phyloP scores from a whole-genome alignment of 2,329 filamentous ascomycete species.

The Nigrograna mackinnonii region DNA sequence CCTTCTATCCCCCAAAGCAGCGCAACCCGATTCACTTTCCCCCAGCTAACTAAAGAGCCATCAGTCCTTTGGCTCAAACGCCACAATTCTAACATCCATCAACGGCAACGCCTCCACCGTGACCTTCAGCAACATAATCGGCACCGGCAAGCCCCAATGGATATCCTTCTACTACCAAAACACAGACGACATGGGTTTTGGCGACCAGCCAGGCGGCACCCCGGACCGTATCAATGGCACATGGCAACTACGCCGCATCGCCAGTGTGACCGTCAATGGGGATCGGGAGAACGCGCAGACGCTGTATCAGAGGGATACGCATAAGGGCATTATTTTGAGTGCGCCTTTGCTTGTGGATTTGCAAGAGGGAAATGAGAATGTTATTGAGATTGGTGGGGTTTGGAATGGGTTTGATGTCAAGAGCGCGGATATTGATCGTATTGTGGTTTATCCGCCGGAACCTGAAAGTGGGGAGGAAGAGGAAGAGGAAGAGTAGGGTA shows the following conservation, averaged over 20 bases:
- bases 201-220: conserved; percentile 55
- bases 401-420: conserved; percentile 60
- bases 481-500: no score
- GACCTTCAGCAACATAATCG: conserved; percentile 54
- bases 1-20: no score
- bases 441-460: conserved; percentile 64
- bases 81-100: conserved; percentile 56
- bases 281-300: conserved; percentile 53
- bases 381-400: conserved; percentile 61
- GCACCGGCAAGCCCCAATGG: conserved; percentile 58
- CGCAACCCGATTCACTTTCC: no score
- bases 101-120: conserved; percentile 60
- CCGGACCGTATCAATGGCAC: conserved; percentile 63
- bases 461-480: conserved; percentile 12
- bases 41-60: conserved; percentile 4
- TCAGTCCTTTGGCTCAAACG: conserved; percentile 51
- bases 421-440: conserved; percentile 62
- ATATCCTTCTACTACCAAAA: conserved; percentile 64
- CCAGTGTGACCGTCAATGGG: conserved; percentile 63
- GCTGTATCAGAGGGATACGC: conserved; percentile 58
- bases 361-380: conserved; percentile 60
- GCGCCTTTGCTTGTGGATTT: conserved; percentile 60
- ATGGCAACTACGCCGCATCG: conserved; percentile 64
- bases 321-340: conserved; percentile 64
- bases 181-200: conserved; percentile 65